Evolutionary conservation across 257 asterid species (phyloP).

Genomic region (Verbena officinalis): DNA sequence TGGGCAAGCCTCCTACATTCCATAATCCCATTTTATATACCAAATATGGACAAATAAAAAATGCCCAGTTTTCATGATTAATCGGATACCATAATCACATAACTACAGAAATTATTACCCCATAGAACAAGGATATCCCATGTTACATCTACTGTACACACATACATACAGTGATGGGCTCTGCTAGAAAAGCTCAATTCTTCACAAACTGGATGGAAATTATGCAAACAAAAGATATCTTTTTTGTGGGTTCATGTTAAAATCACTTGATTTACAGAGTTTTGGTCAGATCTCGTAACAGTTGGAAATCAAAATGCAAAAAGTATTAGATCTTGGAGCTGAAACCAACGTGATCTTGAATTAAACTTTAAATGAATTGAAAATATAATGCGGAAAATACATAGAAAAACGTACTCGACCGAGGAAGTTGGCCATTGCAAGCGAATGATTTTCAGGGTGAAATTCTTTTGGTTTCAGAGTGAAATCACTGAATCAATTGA

Average conservation of each 20-base stretch:
- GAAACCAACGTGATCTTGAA: conserved; percentile 13
- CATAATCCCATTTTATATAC: conserved; percentile 23
- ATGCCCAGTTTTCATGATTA: background rate
- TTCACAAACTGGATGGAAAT: background rate
- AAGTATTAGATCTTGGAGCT: conserved; percentile 29
- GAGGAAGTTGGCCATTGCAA: conserved; percentile 53
- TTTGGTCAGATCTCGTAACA: conserved; percentile 26
- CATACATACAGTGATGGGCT: background rate
- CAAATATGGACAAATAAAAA: background rate
- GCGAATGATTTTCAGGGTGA: conserved; percentile 13
- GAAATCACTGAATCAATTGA: conserved; percentile 25
- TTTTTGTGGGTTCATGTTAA: background rate
- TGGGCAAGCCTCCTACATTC: conserved; percentile 80
- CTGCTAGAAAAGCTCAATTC: background rate
- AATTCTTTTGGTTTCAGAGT: conserved; percentile 9
- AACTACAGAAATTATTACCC: background rate
- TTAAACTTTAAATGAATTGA: background rate
- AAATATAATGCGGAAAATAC: conserved; percentile 11
- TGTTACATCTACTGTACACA: conserved; percentile 2
- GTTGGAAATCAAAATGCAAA: background rate
- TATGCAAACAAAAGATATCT: background rate
- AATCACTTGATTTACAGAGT: background rate
- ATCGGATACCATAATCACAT: conserved; percentile 6
- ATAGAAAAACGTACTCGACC: conserved; percentile 45
- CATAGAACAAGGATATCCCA: background rate